Evolutionary conservation across 1,284 basidiomycete species (phyloP).

Genomic region (Peniophora sp.): DNA sequence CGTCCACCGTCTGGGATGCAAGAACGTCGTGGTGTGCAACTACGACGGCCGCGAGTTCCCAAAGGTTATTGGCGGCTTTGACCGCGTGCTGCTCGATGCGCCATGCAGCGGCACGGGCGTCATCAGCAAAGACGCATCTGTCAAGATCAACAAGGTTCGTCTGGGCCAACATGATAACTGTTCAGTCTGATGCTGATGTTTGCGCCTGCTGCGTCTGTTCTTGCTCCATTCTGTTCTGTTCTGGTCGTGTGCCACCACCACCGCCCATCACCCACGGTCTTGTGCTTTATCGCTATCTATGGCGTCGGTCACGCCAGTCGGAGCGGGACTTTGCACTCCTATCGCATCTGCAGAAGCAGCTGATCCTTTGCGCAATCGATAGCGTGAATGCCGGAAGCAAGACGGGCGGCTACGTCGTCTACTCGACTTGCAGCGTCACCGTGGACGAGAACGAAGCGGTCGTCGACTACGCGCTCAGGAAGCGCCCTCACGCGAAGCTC

Average conservation of each 20-base stretch:
- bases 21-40: slow-evolving; percentile 96
- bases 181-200: background rate
- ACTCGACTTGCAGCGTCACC: slow-evolving; percentile 97
- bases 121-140: slow-evolving; percentile 95
- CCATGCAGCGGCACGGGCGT: slow-evolving; percentile 98
- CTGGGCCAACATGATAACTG: background rate
- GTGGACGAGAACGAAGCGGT: slow-evolving; percentile 99
- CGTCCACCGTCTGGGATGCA: slow-evolving; percentile 94
- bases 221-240: too few species aligned
- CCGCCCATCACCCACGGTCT: too few species aligned
- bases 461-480: slow-evolving; percentile 96
- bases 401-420: slow-evolving; percentile 92
- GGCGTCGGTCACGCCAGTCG: slow-evolving; percentile 41
- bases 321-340: slow-evolving; percentile 93
- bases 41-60: slow-evolving; percentile 98
- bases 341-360: slow-evolving; percentile 96
- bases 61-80: slow-evolving; percentile 99
- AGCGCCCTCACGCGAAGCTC: slow-evolving; percentile 91
- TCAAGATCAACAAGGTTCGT: slow-evolving; percentile 95
- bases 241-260: too few species aligned
- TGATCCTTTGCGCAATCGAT: slow-evolving; percentile 97
- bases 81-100: slow-evolving; percentile 92
- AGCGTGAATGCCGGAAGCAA: slow-evolving; percentile 85
- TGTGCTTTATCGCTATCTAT: too few species aligned
- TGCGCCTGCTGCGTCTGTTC: background rate